Evolutionary conservation across 163 green algal genomes (phyloP), one percentile per base, ranked within the genome.

Genomic region (Picocystis sp.): DNA sequence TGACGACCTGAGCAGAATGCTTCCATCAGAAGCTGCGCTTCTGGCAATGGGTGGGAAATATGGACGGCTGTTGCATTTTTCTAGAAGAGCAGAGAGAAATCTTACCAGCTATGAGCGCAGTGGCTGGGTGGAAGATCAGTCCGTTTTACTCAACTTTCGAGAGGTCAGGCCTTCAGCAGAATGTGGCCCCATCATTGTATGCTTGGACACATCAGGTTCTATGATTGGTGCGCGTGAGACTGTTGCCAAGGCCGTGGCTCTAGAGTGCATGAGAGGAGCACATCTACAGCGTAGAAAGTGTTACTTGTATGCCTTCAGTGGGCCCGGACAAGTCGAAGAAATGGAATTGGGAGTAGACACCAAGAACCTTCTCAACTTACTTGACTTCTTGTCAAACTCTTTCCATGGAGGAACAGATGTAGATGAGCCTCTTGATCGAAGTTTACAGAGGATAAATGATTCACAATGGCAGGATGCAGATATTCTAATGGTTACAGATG

Each of bases 381-480:
- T 93, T 22, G 63, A 76, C 19, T 94, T 93, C 69, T 73, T 93
- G 29, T 60, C 47, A 11, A 67, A 61, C 10, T 73, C 63, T 33
- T 94, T 94, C 63, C 62, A 62, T 44, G 86, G 84, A n/a, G 84
- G 86, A 47, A 93, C 86, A 11, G 84, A 94, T 52, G 76, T 93
- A 12, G 80, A 94, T 55, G 61, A 64, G 29, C 85, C 87, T 5
- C 67, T 96, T 45, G 69, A 82, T 52, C 69, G 86, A 2, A 75
- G 64, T 35, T 62, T 96, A 47, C 60, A 87, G 45, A 64, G 80
- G 9, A 59, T 96, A 21, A 41, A 68, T 24, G 22, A 79, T 15
- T 61, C 80, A 51, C 74, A 83, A 56, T 89, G 82, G 82, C 17
- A 15, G 3, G 73, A 86, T 70, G 81, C 82, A 1, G 84, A 94